Percentiles rank a stretch among this genome's conserved stretches.
Conservation (phyloP, 345 rosid genomes). For the Eucalyptus brandiana region DNA sequence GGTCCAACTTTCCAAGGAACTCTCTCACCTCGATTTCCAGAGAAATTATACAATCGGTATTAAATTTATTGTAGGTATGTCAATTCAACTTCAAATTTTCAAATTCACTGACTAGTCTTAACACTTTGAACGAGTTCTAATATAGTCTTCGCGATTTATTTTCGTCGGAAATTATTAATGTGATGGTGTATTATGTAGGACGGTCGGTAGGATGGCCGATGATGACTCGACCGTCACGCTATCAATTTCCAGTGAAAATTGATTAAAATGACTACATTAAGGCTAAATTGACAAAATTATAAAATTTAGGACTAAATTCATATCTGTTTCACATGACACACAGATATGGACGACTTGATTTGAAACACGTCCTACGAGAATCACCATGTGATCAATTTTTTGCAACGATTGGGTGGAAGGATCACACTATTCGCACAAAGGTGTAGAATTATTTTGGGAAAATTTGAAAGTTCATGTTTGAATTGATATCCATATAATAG, state of each 20-base stretch:
- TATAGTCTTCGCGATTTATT: fast-evolving
- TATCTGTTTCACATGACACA: fast-evolving
- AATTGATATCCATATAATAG: not conserved
- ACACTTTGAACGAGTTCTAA: not conserved
- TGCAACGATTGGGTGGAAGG: not conserved
- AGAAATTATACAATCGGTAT: fast-evolving
- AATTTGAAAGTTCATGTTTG: not conserved
- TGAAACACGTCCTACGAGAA: fast-evolving
- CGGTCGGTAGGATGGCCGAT: fast-evolving
- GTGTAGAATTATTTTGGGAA: not conserved
- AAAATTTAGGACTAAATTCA: fast-evolving
- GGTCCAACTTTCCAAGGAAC: not conserved
- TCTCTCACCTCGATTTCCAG: not conserved
- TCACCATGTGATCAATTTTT: not conserved
- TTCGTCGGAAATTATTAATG: fast-evolving
- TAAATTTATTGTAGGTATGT: not conserved
- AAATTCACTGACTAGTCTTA: not conserved
- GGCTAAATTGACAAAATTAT: no score
- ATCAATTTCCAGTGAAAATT: fast-evolving
- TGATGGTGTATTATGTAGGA: fast-evolving
- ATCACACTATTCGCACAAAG: fast-evolving
- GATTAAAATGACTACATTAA: no score
- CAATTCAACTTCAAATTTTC: not conserved
- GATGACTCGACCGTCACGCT: not conserved
- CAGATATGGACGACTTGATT: not conserved